Percentiles rank a stretch among this genome's conserved stretches.
Conservation (phyloP, 768 basidiomycete genomes). For the Trametes elegans region DNA sequence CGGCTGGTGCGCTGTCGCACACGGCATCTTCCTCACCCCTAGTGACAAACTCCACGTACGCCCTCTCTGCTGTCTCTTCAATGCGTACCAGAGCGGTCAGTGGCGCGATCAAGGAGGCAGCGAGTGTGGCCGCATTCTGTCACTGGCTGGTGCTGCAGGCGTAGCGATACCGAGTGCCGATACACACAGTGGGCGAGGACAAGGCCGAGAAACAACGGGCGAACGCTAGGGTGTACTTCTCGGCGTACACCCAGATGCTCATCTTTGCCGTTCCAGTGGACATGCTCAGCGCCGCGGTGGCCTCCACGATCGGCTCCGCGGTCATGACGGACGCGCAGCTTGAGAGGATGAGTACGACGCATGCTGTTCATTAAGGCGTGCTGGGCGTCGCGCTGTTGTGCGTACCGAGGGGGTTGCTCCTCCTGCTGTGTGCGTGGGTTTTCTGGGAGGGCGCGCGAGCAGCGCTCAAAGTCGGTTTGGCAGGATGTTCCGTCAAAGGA, state of each 20-base stretch:
- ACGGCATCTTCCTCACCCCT: too few species aligned
- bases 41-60: background rate
- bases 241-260: too few species aligned
- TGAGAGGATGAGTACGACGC: background rate
- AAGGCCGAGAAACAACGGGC: too few species aligned
- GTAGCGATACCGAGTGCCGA: too few species aligned
- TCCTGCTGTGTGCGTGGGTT: background rate
- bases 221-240: too few species aligned
- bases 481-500: too few species aligned
- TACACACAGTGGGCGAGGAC: too few species aligned
- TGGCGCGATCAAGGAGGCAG: background rate
- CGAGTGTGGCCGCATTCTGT: too few species aligned
- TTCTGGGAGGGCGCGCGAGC: background rate
- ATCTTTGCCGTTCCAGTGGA: background rate
- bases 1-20: too few species aligned
- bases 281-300: background rate
- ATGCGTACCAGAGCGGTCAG: background rate
- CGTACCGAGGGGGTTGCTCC: background rate
- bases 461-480: too few species aligned
- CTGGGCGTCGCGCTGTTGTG: background rate
- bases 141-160: too few species aligned
- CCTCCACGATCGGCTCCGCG: background rate
- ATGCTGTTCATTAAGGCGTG: background rate
- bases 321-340: background rate
- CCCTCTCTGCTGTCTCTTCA: background rate